phyloP scores from a whole-genome alignment of 805 yeast species.

The Wickerhamiella bombiphila region DNA sequence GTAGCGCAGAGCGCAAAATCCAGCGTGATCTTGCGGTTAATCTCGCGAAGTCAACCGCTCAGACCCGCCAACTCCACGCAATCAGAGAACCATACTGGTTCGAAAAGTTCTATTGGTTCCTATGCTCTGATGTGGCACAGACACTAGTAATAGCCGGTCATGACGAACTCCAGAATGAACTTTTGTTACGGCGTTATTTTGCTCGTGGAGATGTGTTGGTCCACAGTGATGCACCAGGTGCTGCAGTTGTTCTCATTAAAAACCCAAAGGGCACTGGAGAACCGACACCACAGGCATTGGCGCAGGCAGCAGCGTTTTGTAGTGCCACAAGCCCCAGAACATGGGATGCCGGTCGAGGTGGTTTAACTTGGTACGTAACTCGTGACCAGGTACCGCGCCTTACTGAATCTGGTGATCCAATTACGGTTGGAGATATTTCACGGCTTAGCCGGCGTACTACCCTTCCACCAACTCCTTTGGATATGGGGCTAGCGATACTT shows the following conservation, averaged over 20 bases:
- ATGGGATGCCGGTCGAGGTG: conserved; percentile 74
- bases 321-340: conserved; percentile 57
- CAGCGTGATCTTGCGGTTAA: conserved; percentile 49
- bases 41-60: conserved; percentile 42
- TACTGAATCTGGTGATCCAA: conserved; percentile 31
- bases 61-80: conserved; percentile 31
- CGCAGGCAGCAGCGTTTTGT: conserved; percentile 83
- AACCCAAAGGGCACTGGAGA: conserved; percentile 45
- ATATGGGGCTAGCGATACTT: conserved; percentile 76
- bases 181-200: conserved; percentile 65
- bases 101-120: conserved; percentile 89
- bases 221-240: conserved; percentile 56
- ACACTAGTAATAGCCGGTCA: conserved; percentile 77
- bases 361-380: conserved; percentile 75
- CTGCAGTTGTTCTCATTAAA: conserved; percentile 64
- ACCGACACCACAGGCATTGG: conserved; percentile 71
- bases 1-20: conserved; percentile 68
- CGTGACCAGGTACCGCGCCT: conserved; percentile 56
- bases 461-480: conserved; percentile 61
- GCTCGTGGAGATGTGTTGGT: conserved; percentile 59
- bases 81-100: conserved; percentile 73
- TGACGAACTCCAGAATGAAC: conserved; percentile 64
- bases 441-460: conserved; percentile 38
- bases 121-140: conserved; percentile 61
- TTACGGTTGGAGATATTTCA: conserved; percentile 49